phyloP scores from a whole-genome alignment of 495 filamentous ascomycete genomes.

The Pseudoneurospora amorphoporcata region DNA sequence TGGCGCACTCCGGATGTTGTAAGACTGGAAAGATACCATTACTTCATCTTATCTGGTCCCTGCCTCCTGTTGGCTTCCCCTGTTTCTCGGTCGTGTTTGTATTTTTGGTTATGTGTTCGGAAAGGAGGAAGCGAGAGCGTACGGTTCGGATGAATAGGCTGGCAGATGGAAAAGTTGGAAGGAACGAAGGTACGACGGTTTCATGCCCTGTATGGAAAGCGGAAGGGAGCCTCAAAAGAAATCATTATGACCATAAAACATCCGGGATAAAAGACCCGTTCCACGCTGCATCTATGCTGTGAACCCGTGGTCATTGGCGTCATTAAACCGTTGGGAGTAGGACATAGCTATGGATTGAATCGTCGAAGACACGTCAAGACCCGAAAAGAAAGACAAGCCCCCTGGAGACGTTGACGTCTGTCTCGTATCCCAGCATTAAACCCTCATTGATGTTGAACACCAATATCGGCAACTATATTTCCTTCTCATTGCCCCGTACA shows the following conservation, averaged over 20 bases:
- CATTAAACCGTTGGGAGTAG: not conserved
- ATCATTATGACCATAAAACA: not conserved
- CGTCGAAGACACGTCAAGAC: not conserved
- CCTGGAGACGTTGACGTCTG: not conserved
- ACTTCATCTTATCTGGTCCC: not conserved
- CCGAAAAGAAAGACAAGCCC: not conserved
- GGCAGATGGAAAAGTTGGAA: not conserved
- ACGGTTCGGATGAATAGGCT: not conserved
- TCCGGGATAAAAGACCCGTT: not conserved
- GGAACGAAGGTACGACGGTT: not conserved
- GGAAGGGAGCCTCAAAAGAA: not conserved
- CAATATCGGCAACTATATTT: not conserved
- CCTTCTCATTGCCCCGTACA: not conserved
- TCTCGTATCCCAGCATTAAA: not conserved
- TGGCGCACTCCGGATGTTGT: constrained; percentile 9
- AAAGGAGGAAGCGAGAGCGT: not conserved
- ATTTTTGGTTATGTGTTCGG: not conserved
- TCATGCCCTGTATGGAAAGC: not conserved
- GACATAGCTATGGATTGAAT: not conserved
- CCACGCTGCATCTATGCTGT: not conserved
- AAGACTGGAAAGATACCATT: constrained; percentile 21
- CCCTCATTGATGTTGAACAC: not conserved
- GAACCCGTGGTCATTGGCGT: not conserved
- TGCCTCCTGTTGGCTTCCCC: not conserved
- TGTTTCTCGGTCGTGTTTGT: not conserved